Conservation (phyloP, 192 early-diverging fungal genomes). For the Geranomyces michiganensis region DNA sequence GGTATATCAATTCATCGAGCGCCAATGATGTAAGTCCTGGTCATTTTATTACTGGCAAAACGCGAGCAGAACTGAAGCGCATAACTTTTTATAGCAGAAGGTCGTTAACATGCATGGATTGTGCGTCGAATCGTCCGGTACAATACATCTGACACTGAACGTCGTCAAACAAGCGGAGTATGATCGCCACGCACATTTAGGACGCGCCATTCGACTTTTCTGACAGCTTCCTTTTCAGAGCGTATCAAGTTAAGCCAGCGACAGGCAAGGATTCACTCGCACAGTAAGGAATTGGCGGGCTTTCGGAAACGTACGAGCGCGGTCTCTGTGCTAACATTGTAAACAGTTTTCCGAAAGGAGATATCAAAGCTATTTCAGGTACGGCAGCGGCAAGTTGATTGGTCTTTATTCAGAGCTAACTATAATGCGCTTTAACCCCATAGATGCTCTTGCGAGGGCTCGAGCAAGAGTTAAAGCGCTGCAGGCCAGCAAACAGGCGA, state of each 20-base stretch:
- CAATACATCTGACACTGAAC: slow-evolving; percentile 35
- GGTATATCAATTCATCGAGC: slow-evolving; percentile 30
- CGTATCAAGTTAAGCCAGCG: slow-evolving; percentile 5
- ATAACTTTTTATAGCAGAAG: neutral
- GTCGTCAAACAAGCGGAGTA: slow-evolving; percentile 44
- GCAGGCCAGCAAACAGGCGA: slow-evolving; percentile 6
- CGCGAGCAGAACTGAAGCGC: too few species aligned
- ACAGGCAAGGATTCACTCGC: neutral
- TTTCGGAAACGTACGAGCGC: neutral
- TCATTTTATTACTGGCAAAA: too few species aligned
- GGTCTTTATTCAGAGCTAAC: too few species aligned
- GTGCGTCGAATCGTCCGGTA: slow-evolving; percentile 43
- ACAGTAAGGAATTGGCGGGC: neutral
- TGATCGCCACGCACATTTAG: neutral
- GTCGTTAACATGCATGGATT: slow-evolving; percentile 47
- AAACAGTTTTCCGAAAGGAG: slow-evolving; percentile 9
- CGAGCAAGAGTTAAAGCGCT: slow-evolving; percentile 30
- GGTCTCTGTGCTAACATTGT: neutral
- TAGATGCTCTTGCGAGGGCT: slow-evolving; percentile 31
- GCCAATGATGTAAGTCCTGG: slow-evolving; percentile 9
- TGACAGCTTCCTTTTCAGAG: neutral
- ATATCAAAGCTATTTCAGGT: slow-evolving; percentile 22
- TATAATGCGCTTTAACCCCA: neutral
- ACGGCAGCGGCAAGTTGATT: neutral
- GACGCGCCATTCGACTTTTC: neutral